phyloP scores from a whole-genome alignment of 345 rosid species.

The Microthlaspi erraticum region DNA sequence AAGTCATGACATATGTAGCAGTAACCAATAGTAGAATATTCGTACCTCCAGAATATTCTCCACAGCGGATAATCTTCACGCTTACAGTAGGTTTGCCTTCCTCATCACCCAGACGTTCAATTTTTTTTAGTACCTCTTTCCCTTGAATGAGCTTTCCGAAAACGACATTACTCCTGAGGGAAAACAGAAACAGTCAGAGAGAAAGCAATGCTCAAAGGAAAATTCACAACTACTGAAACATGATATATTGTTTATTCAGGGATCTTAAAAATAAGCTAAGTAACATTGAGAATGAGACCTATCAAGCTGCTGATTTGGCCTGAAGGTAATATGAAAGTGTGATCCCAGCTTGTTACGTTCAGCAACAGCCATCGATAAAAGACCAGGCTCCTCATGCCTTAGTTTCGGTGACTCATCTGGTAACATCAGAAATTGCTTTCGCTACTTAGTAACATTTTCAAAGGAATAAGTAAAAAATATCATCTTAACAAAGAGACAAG shows the following conservation, averaged over 20 bases:
- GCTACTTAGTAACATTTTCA: conserved; percentile 12
- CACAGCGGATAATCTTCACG: conserved; percentile 87
- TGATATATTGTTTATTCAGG: background rate
- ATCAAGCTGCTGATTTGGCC: conserved; percentile 80
- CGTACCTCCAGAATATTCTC: conserved; percentile 73
- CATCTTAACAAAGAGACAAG: background rate
- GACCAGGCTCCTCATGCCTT: conserved; percentile 84
- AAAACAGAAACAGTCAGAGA: conserved; percentile 17
- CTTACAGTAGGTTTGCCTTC: conserved; percentile 86
- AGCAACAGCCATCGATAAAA: conserved; percentile 78
- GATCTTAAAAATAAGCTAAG: conserved; percentile 6
- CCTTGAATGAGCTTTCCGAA: conserved; percentile 96
- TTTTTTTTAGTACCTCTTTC: conserved; percentile 71
- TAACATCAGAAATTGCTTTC: conserved; percentile 39
- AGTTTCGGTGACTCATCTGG: conserved; percentile 85
- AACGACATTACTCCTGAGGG: conserved; percentile 73
- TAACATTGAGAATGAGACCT: conserved; percentile 49
- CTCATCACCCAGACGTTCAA: conserved; percentile 83
- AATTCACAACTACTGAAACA: conserved; percentile 11
- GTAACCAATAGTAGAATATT: conserved; percentile 17
- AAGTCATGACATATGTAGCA: background rate
- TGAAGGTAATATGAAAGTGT: conserved; percentile 80
- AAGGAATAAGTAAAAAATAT: conserved; percentile 1
- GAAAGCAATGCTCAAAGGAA: background rate
- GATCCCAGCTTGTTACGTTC: conserved; percentile 89